Evolutionary conservation across 2,329 filamentous ascomycete genomes (phyloP).

Genomic region (Cytospora paraplurivora): DNA sequence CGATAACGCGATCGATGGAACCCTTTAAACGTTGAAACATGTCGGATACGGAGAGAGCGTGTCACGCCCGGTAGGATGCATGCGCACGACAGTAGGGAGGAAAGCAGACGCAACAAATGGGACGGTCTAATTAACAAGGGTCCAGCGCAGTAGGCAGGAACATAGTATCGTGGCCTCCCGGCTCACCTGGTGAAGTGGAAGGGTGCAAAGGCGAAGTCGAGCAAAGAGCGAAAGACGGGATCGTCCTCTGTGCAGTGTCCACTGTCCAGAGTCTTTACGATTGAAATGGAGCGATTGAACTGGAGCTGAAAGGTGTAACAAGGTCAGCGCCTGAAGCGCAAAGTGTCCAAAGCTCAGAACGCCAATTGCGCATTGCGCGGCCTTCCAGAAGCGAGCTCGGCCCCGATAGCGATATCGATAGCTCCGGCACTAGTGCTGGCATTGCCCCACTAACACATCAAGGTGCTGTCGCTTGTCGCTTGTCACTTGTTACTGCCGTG

Average conservation of each 20-base stretch:
- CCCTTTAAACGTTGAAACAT: slow-evolving; percentile 71
- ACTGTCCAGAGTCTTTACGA: background rate
- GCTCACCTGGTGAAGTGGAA: slow-evolving; percentile 4
- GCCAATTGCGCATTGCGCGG: slow-evolving; percentile 11
- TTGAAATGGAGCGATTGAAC: no score
- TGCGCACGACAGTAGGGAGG: background rate
- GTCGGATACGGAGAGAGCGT: background rate
- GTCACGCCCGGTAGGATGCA: background rate
- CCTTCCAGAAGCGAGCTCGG: slow-evolving; percentile 12
- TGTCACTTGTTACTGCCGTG: no score
- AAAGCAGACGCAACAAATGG: background rate
- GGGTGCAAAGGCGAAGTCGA: background rate
- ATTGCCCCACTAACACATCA: background rate
- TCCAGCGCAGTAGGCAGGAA: background rate
- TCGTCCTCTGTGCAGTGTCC: background rate
- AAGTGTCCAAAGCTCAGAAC: slow-evolving; percentile 15
- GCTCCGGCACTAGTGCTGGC: background rate
- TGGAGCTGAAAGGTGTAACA: background rate
- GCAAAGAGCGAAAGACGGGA: background rate
- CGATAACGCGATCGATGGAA: slow-evolving; percentile 83
- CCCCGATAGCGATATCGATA: slow-evolving; percentile 11
- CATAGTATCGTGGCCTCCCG: background rate
- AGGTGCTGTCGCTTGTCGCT: no score
- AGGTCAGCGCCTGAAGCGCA: background rate
- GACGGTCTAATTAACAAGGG: background rate